These are phyloP conservation scores for Dovyalis caffra DNA, from an alignment of 345 rosid genomes.

Conservation along the genomic window DNA sequence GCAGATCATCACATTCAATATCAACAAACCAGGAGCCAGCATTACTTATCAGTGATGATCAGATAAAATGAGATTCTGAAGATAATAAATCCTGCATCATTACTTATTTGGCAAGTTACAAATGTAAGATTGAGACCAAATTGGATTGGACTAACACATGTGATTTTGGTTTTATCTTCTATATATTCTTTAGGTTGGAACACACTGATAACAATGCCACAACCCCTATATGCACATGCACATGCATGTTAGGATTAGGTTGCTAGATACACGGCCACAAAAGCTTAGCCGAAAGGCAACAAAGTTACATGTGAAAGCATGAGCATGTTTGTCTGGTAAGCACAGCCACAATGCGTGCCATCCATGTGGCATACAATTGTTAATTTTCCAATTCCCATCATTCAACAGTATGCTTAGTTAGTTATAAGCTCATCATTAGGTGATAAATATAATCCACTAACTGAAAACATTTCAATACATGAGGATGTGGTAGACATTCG, in stretches of 20 bases:
- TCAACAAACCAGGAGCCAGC: no score
- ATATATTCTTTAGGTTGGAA: background rate
- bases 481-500: no score
- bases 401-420: background rate
- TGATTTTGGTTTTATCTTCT: background rate
- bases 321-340: background rate
- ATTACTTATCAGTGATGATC: no score
- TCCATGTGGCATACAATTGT: background rate
- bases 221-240: background rate
- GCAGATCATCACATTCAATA: no score
- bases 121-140: background rate
- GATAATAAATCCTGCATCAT: background rate
- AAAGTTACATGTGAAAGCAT: constrained; percentile 10
- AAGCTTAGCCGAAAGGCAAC: background rate
- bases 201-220: constrained; percentile 8
- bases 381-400: background rate
- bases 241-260: background rate
- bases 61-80: background rate
- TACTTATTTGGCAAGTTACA: background rate
- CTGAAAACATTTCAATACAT: background rate
- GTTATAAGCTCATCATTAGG: background rate
- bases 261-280: background rate
- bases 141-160: background rate
- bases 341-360: background rate
- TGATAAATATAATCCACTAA: background rate